These are phyloP conservation scores for Nicotiana undulata DNA, from an alignment of 257 asterid species.

Conservation along the genomic window DNA sequence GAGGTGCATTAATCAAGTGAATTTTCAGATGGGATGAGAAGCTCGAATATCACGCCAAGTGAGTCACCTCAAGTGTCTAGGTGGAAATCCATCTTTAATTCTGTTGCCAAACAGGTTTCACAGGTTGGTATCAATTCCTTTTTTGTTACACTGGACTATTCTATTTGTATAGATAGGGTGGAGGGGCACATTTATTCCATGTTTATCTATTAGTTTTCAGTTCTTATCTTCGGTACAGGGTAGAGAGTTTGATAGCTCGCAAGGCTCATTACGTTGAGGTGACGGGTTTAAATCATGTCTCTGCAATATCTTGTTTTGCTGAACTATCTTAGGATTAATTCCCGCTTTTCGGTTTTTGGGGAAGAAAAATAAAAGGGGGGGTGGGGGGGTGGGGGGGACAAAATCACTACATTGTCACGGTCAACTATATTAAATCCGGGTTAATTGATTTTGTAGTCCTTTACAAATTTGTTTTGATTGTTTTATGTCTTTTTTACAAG, in stretches of 20 bases:
- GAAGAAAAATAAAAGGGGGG: background rate
- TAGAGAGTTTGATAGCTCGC: constrained; percentile 7
- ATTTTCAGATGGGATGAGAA: constrained; percentile 51
- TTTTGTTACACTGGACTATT: background rate
- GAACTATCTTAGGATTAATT: background rate
- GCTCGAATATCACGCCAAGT: constrained; percentile 32
- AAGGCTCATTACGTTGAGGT: background rate
- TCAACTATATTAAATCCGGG: background rate
- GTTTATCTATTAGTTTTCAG: background rate
- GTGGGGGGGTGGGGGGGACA: background rate
- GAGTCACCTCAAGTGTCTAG: constrained; percentile 59
- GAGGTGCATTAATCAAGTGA: background rate
- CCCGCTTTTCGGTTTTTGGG: background rate
- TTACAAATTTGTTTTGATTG: no score
- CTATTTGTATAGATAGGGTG: background rate
- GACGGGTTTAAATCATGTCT: background rate
- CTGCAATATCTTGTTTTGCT: background rate
- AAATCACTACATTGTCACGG: background rate
- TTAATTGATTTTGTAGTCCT: no score
- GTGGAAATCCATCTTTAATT: constrained; percentile 38
- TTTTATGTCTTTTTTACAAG: no score
- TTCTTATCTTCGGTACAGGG: background rate
- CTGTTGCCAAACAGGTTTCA: constrained; percentile 16
- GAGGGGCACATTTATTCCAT: background rate
- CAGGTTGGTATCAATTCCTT: constrained; percentile 1